Base-by-base conservation (phyloP, 2,329 filamentous ascomycete species). In the Cercospora canescens region DNA sequence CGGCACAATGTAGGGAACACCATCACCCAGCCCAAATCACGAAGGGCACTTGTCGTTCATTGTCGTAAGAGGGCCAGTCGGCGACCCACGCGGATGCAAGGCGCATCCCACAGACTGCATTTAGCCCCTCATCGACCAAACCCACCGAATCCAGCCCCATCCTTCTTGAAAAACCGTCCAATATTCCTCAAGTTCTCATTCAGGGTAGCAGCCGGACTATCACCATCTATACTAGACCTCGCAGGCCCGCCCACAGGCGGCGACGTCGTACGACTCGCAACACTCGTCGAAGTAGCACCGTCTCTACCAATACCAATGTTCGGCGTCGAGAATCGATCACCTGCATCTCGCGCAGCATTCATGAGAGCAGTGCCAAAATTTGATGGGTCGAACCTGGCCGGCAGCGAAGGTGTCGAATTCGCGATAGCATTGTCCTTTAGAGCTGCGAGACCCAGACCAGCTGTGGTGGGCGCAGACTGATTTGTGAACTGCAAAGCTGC, bases 121-220 rank as follows among this genome's bases (percentile, higher is more conserved):
- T 32, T 32, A 11, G 9, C 55, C 45, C 24, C 30, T 58, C 62
- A 67, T 58, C 69, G 62, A 11, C 74, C 74, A 63, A 75, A 76
- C 12, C 73, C 74, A n/a, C 74, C 73, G 67, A 76, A 86, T 9
- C 64, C 67, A 32, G 91, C 91, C 69, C 94, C 89, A 81, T 97
- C 94, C 69, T 94, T 84, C 69, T 91, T 89, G 82, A 98, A 98
- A 81, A 98, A 97, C 80, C 96, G 97, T 26, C 94, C 94, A 80
- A 99, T 92, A 77, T 93, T 97, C 81, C 93, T 94, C 79, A 98
- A 78, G 79, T 97, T 97, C 79, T 96, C 94, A 76, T 97, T 96
- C 70, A 97, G 87, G 60, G 91, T 92, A 7, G 87, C 87, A 73
- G 90, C 76, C 70, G 62, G 70, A 54, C 68, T 72, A 52, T 78